phyloP scores from a whole-genome alignment of 768 basidiomycete genomes.

The Cyclocybe aegerita region DNA sequence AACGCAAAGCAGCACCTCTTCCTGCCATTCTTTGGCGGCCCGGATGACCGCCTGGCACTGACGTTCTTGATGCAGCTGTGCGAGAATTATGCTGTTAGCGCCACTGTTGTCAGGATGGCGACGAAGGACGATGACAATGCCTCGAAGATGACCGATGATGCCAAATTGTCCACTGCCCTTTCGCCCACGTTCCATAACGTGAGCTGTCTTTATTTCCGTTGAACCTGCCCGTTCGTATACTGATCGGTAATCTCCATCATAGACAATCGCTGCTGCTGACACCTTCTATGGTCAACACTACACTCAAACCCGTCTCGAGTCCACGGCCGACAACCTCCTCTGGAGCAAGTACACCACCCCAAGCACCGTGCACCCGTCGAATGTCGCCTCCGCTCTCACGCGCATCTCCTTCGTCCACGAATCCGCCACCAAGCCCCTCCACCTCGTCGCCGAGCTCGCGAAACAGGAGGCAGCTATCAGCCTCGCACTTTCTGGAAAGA shows the following conservation, averaged over 20 bases:
- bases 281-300: slow-evolving; percentile 69
- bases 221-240: neutral
- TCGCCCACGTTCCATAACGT: slow-evolving; percentile 30
- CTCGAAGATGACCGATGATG: slow-evolving; percentile 19
- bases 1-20: slow-evolving; percentile 59
- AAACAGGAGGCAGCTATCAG: slow-evolving; percentile 25
- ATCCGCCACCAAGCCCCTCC: slow-evolving; percentile 54
- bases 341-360: slow-evolving; percentile 65
- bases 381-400: slow-evolving; percentile 42
- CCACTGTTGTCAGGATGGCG: slow-evolving; percentile 68
- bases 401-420: slow-evolving; percentile 62
- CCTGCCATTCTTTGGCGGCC: slow-evolving; percentile 91
- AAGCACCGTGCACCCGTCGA: slow-evolving; percentile 22
- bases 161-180: slow-evolving; percentile 9
- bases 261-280: slow-evolving; percentile 55
- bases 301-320: slow-evolving; percentile 68
- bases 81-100: slow-evolving; percentile 56
- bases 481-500: slow-evolving; percentile 27
- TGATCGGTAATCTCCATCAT: slow-evolving; percentile 20
- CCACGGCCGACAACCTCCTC: slow-evolving; percentile 78
- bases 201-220: slow-evolving; percentile 8
- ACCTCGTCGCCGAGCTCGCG: slow-evolving; percentile 48
- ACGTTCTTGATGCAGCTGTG: slow-evolving; percentile 80
- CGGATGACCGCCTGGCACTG: slow-evolving; percentile 88
- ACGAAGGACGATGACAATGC: slow-evolving; percentile 32